Conservation (phyloP, 1,284 basidiomycete species). For the Macrocybe sp. region DNA sequence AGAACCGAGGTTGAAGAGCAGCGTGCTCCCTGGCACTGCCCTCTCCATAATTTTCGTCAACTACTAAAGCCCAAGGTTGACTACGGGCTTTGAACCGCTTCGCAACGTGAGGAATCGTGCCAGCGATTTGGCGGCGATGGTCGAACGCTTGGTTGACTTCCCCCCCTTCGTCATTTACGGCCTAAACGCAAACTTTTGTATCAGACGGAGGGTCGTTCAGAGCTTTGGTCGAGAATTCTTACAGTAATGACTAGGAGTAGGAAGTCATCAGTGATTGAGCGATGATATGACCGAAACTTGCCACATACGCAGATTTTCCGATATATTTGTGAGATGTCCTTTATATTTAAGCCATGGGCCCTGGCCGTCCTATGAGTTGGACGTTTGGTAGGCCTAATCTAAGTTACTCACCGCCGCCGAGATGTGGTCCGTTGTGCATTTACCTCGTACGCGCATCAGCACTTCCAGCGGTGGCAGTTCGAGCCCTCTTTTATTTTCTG, state of each 20-base stretch:
- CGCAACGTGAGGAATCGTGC: constrained; percentile 86
- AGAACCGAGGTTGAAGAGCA: constrained; percentile 94
- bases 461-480: constrained; percentile 85
- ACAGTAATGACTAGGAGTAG: neutral
- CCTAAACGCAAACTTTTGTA: constrained; percentile 32
- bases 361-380: constrained; percentile 28
- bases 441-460: constrained; percentile 89
- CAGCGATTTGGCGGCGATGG: constrained; percentile 55
- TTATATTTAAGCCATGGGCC: constrained; percentile 99
- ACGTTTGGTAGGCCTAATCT: neutral
- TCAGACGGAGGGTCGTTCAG: constrained; percentile 33
- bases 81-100: constrained; percentile 79
- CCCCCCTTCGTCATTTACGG: constrained; percentile 90
- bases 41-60: constrained; percentile 97
- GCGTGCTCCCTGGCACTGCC: constrained; percentile 98
- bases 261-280: neutral
- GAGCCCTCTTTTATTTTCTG: constrained; percentile 46
- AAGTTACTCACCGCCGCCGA: constrained; percentile 73
- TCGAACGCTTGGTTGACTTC: constrained; percentile 90
- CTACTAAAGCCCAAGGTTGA: constrained; percentile 92
- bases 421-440: constrained; percentile 99
- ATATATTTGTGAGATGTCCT: constrained; percentile 93
- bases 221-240: neutral
- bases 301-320: constrained; percentile 85
- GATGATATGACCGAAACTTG: neutral